Evolutionary conservation across 2,329 filamentous ascomycete species (phyloP), one percentile per base, ranked within the genome.

Genomic region (Cladosporium sp.): DNA sequence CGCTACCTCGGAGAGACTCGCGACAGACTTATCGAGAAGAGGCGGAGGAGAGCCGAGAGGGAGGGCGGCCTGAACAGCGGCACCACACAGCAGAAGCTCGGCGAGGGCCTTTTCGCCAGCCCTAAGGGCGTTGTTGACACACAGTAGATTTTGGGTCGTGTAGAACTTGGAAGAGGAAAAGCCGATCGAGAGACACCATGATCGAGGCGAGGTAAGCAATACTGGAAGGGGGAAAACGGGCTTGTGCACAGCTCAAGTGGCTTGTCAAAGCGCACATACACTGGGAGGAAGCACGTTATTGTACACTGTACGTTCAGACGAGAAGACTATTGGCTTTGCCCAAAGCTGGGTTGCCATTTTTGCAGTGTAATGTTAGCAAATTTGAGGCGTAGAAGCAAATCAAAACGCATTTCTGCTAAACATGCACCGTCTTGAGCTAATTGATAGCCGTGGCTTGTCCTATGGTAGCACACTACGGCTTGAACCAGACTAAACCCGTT

Each of bases 11-110:
- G 81, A 64, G 88, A 93, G 71, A 86, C 92, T 71, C 92, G 91
- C 80, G 82, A 89, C 65, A 75, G 81, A 57, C 81, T 99, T 64
- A 78, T 97, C 58, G 92, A 96, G 79, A 97, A 97, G 86, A 83
- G 94, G 73, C 86, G 86, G 73, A 82, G 91, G 75, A 86, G 87
- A 72, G 87, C 86, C 60, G 82, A 86, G 73, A 78, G 84, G 58
- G 84, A 89, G 70, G 82, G 72, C 68, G 63, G 57, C 24, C 13
- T 64, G 49, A 65, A 68, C 52, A 51, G 62, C 24, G 69, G 69
- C 40, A 66, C 62, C 25, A 61, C 62, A 40, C 66, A 60, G 40
- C 70, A 72, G 65, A 68, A 65, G 61, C 60, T 70, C 34, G 63
- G 68, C 55, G 69, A 71, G 49, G 68, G 70, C 4, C 47, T 69